phyloP scores from a whole-genome alignment of 768 basidiomycete species.

The Collybia nuda region DNA sequence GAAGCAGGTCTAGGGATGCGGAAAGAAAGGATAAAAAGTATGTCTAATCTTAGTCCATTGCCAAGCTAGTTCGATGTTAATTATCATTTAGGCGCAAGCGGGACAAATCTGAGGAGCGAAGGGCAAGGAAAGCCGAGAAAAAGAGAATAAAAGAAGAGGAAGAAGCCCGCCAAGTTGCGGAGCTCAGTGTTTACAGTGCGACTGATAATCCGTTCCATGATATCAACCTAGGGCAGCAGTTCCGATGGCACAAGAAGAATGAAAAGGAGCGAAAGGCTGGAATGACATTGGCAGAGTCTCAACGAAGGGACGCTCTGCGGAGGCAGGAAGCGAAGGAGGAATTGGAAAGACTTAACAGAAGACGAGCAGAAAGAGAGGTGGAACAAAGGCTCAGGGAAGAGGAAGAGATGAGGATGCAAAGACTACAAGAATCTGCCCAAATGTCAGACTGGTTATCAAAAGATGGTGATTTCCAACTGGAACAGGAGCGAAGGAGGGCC shows the following conservation, averaged over 20 bases:
- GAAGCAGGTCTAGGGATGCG: conserved; percentile 37
- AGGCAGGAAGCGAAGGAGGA: conserved; percentile 94
- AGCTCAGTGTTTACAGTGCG: conserved; percentile 94
- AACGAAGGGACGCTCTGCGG: conserved; percentile 75
- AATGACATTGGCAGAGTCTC: conserved; percentile 73
- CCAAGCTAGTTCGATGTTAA: neutral
- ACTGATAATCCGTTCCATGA: conserved; percentile 99
- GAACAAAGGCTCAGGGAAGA: conserved; percentile 89
- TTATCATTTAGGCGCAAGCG: conserved; percentile 62
- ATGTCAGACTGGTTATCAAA: conserved; percentile 99
- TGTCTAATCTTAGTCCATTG: conserved; percentile 10
- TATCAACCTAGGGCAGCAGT: conserved; percentile 93
- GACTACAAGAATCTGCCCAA: conserved; percentile 90
- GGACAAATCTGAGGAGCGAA: conserved; percentile 85
- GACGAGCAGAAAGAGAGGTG: conserved; percentile 89
- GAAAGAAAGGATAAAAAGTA: conserved; percentile 49
- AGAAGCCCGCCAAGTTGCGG: conserved; percentile 88
- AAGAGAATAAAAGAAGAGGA: conserved; percentile 81
- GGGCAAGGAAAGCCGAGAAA: conserved; percentile 86
- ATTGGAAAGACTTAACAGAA: conserved; percentile 84
- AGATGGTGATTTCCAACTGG: conserved; percentile 95
- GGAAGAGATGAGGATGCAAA: conserved; percentile 86
- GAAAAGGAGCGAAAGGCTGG: conserved; percentile 95
- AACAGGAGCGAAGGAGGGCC: conserved; percentile 88
- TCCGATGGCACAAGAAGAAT: conserved; percentile 98